phyloP scores from a whole-genome alignment of 164 flowering plant species.

The Vitis amurensis region DNA sequence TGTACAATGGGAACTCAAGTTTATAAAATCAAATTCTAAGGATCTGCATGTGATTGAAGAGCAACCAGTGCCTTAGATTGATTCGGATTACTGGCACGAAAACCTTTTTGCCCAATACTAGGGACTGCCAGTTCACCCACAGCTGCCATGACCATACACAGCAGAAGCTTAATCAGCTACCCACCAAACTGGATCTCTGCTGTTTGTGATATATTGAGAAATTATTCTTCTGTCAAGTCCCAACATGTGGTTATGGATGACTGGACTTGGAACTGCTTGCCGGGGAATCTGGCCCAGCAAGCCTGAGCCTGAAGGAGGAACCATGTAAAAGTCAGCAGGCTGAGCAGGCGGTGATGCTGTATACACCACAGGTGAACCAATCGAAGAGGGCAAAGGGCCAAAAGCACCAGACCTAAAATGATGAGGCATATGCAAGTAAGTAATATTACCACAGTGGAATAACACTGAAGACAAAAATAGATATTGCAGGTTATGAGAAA shows the following conservation, averaged over 20 bases:
- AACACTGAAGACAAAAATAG: neutral
- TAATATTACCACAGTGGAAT: neutral
- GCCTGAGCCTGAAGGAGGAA: neutral
- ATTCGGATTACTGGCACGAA: too few species aligned
- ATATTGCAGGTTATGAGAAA: neutral
- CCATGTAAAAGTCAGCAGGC: neutral
- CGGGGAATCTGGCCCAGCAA: neutral
- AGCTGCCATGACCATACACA: neutral
- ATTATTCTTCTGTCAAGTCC: too few species aligned
- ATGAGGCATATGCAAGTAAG: neutral
- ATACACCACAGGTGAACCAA: neutral
- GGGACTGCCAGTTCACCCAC: neutral
- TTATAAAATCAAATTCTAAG: too few species aligned
- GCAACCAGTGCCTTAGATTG: too few species aligned
- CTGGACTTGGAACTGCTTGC: too few species aligned
- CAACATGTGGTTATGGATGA: too few species aligned
- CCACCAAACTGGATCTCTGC: too few species aligned
- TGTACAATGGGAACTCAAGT: too few species aligned
- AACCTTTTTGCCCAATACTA: too few species aligned
- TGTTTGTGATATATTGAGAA: too few species aligned
- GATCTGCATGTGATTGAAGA: too few species aligned
- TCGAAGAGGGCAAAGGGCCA: neutral
- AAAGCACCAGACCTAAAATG: neutral
- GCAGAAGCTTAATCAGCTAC: neutral
- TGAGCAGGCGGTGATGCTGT: constrained; percentile 1